Conservation (phyloP, 176 grass and related monocot species). For the Secale cereale region DNA sequence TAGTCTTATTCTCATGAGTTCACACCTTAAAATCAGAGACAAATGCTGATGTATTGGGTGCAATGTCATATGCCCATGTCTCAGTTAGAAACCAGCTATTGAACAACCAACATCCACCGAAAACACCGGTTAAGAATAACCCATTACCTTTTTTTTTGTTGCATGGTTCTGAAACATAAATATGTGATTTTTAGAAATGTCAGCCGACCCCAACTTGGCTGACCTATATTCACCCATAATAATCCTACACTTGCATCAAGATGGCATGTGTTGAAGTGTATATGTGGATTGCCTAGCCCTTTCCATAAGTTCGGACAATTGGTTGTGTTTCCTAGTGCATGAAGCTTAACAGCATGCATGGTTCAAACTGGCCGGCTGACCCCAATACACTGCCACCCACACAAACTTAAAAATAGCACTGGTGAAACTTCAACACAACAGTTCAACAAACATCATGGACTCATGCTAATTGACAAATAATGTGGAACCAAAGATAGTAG, state of each 20-base stretch:
- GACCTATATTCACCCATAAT: slow-evolving; percentile 8
- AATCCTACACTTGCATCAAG: neutral
- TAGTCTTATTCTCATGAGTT: neutral
- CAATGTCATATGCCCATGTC: neutral
- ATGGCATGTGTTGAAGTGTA: neutral
- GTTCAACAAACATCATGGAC: neutral
- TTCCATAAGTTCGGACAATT: too few species aligned
- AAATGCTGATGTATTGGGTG: neutral
- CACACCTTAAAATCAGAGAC: slow-evolving; percentile 8
- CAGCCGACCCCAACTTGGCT: neutral
- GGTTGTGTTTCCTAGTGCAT: too few species aligned
- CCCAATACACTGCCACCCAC: neutral
- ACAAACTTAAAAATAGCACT: slow-evolving; percentile 1
- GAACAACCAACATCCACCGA: neutral
- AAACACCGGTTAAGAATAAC: neutral
- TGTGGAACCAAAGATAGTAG: neutral
- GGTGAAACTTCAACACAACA: slow-evolving; percentile 5
- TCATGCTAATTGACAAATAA: neutral
- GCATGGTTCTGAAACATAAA: neutral
- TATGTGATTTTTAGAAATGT: slow-evolving; percentile 2
- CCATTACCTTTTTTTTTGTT: neutral
- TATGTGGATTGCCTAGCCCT: too few species aligned
- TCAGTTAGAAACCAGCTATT: neutral
- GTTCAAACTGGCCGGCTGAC: slow-evolving; percentile 15
- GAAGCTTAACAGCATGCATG: neutral